A percentile compares a stretch with the other conserved stretches of the same genome.
Conservation (phyloP, 192 early-diverging fungal species). For the Glomus cerebriforme region DNA sequence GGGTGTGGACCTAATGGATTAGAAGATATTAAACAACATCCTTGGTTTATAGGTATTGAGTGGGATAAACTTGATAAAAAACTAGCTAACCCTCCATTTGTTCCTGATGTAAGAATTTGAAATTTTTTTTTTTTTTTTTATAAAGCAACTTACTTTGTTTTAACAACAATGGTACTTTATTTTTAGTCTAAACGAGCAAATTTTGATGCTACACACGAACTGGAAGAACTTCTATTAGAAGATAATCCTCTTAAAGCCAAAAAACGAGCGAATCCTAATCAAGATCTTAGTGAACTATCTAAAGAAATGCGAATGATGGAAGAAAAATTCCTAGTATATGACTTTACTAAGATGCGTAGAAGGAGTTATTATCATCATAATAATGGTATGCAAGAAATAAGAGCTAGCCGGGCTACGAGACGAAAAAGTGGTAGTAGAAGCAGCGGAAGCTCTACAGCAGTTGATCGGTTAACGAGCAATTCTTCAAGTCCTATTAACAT, state of each 20-base stretch:
- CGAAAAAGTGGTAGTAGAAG: constrained; percentile 24
- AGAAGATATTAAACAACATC: constrained; percentile 68
- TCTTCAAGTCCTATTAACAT: neutral
- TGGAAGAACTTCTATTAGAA: constrained; percentile 96
- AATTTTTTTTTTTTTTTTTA: neutral
- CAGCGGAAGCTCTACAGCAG: neutral
- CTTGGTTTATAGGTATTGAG: constrained; percentile 76
- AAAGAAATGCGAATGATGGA: constrained; percentile 78
- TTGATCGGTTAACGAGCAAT: constrained; percentile 4
- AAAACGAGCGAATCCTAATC: constrained; percentile 52
- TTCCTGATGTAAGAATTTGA: constrained; percentile 70
- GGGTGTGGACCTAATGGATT: constrained; percentile 77
- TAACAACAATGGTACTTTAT: neutral
- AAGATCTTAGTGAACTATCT: constrained; percentile 46
- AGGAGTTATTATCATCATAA: constrained; percentile 1
- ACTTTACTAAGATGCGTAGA: constrained; percentile 62
- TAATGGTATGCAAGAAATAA: neutral
- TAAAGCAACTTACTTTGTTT: neutral
- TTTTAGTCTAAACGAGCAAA: constrained; percentile 81
- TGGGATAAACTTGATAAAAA: constrained; percentile 79
- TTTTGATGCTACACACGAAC: constrained; percentile 94
- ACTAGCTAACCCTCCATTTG: constrained; percentile 75
- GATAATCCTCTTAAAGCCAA: constrained; percentile 89
- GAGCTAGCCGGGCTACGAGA: neutral
- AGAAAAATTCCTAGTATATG: constrained; percentile 74